phyloP scores from a whole-genome alignment of 495 filamentous ascomycete species.

The Penicillium roqueforti region DNA sequence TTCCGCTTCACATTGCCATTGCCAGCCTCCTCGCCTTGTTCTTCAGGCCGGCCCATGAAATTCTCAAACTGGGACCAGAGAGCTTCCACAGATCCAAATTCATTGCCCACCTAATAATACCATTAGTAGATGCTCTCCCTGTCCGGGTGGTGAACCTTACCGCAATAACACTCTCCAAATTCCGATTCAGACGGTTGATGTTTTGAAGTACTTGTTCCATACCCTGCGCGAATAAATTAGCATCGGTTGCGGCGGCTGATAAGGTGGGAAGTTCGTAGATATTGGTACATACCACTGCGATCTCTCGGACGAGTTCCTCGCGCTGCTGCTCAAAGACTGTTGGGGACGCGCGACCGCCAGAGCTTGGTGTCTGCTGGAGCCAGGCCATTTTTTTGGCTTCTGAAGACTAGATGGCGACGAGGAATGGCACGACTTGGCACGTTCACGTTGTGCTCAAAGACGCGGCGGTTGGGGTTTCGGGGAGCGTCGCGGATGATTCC shows the following conservation, averaged over 20 bases:
- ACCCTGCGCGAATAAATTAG: constrained; percentile 49
- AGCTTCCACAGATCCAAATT: constrained; percentile 93
- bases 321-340: constrained; percentile 76
- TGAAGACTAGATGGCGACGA: neutral
- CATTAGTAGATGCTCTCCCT: neutral
- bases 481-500: neutral
- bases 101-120: constrained; percentile 73
- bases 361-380: constrained; percentile 24
- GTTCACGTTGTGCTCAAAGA: neutral
- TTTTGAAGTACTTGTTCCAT: constrained; percentile 94
- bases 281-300: constrained; percentile 59
- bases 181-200: constrained; percentile 92
- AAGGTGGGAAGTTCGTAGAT: neutral
- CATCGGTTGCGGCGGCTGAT: neutral
- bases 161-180: constrained; percentile 85
- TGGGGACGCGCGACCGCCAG: constrained; percentile 31
- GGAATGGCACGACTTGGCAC: neutral
- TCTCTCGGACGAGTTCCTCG: constrained; percentile 69
- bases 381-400: constrained; percentile 16
- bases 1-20: constrained; percentile 27
- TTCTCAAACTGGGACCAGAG: constrained; percentile 96
- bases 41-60: constrained; percentile 75
- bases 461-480: neutral
- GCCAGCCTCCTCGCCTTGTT: constrained; percentile 44
- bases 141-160: constrained; percentile 41